Conservation (phyloP, 1,139 yeast genomes). For the Yamadazyma friedrichii region DNA sequence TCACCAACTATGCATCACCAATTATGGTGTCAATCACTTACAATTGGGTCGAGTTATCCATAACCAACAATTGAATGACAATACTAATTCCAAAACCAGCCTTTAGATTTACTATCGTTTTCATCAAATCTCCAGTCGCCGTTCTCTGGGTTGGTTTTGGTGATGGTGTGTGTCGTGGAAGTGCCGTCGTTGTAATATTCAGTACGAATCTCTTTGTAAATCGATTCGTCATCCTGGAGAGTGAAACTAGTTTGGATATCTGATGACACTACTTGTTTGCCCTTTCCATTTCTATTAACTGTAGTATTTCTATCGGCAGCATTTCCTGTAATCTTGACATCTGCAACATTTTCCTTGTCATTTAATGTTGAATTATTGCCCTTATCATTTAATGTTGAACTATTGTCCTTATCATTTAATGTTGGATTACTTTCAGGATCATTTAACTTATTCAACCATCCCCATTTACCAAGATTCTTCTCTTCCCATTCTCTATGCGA, state of each 20-base stretch:
- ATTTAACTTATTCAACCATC: neutral
- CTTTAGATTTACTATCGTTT: conserved; percentile 12
- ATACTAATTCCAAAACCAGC: conserved; percentile 22
- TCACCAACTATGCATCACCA: too few species aligned
- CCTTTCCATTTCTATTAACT: conserved; percentile 8
- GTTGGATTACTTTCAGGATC: too few species aligned
- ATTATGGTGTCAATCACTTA: too few species aligned
- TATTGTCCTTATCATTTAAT: neutral
- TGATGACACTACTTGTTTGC: conserved; percentile 48
- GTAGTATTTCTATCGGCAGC: neutral
- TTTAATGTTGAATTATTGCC: neutral
- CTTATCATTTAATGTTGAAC: neutral
- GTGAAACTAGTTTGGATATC: conserved; percentile 45
- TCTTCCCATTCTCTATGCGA: neutral
- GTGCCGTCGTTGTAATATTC: conserved; percentile 69
- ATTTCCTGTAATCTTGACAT: neutral
- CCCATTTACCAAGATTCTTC: neutral
- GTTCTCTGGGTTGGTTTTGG: conserved; percentile 36
- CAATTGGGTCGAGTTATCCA: too few species aligned
- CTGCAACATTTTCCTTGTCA: neutral
- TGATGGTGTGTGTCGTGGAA: conserved; percentile 36
- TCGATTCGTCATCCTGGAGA: conserved; percentile 56
- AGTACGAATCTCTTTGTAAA: conserved; percentile 49
- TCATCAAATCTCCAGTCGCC: conserved; percentile 33
- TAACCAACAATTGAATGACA: neutral